phyloP scores from a whole-genome alignment of 2,329 filamentous ascomycete genomes.

The Chrysoporthe austroafricana region DNA sequence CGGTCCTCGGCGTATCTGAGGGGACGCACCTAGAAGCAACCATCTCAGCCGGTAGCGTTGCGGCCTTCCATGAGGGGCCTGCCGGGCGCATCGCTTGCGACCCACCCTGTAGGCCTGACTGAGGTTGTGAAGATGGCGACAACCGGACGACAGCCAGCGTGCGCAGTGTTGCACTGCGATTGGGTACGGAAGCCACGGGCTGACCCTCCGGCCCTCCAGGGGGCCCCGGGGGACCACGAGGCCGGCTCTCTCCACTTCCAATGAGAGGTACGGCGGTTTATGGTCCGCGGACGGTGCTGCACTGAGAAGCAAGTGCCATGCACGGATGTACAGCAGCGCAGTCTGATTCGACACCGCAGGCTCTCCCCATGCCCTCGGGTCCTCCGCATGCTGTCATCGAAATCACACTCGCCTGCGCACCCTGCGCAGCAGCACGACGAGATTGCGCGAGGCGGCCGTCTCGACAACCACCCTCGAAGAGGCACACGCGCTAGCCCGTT shows the following conservation, averaged over 20 bases:
- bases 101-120: neutral
- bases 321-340: neutral
- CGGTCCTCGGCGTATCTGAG: neutral
- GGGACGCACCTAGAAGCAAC: neutral
- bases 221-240: constrained; percentile 10
- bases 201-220: constrained; percentile 1
- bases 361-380: neutral
- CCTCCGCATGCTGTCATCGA: constrained; percentile 6
- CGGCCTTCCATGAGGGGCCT: no score
- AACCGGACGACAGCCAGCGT: constrained; percentile 4
- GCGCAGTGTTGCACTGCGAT: neutral
- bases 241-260: constrained; percentile 1
- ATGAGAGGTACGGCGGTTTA: neutral
- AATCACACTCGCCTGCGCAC: neutral
- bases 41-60: no score
- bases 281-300: neutral
- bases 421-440: neutral
- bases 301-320: neutral
- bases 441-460: constrained; percentile 3
- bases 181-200: constrained; percentile 2
- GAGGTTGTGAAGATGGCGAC: neutral
- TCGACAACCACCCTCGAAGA: neutral
- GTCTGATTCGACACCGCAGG: neutral
- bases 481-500: neutral
- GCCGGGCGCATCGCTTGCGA: neutral